phyloP scores from a whole-genome alignment of 495 filamentous ascomycete species.

The Apiosordaria backusii region DNA sequence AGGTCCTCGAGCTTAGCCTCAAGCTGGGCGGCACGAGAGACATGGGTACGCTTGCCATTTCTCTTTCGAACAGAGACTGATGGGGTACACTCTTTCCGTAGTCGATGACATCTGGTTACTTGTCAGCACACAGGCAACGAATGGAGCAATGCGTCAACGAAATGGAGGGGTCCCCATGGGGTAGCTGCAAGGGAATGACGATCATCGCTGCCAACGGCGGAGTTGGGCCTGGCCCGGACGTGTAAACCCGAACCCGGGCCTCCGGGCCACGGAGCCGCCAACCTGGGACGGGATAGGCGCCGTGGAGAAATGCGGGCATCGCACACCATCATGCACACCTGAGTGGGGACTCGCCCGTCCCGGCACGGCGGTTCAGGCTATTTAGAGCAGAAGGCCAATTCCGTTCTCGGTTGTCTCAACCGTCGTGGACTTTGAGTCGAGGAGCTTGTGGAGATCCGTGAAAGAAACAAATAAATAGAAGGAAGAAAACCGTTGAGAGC shows the following conservation, averaged over 20 bases:
- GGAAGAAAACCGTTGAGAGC: not conserved
- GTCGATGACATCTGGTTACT: slow-evolving; percentile 33
- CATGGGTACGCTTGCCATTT: slow-evolving; percentile 25
- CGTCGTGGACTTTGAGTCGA: not conserved
- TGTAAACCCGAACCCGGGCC: slow-evolving; percentile 5
- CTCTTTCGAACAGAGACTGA: slow-evolving; percentile 41
- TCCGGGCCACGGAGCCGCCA: slow-evolving; percentile 4
- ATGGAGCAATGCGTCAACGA: not conserved
- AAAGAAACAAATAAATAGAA: not conserved
- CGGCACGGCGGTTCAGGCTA: not conserved
- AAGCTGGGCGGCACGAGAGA: slow-evolving; percentile 40
- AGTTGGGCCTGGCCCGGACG: slow-evolving; percentile 9
- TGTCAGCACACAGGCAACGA: slow-evolving; percentile 6
- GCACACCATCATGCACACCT: not conserved
- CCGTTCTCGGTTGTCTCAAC: not conserved
- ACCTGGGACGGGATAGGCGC: slow-evolving; percentile 18
- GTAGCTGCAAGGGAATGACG: not conserved
- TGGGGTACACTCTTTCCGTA: slow-evolving; percentile 41
- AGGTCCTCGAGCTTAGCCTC: slow-evolving; percentile 47
- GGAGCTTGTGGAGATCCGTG: no score
- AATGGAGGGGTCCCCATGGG: not conserved
- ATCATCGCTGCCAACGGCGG: not conserved
- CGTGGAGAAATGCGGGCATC: slow-evolving; percentile 10
- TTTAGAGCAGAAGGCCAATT: not conserved
- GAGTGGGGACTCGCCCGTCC: not conserved